Conservation (phyloP, 495 filamentous ascomycete species). For the Hypomontagnella submonticulosa region DNA sequence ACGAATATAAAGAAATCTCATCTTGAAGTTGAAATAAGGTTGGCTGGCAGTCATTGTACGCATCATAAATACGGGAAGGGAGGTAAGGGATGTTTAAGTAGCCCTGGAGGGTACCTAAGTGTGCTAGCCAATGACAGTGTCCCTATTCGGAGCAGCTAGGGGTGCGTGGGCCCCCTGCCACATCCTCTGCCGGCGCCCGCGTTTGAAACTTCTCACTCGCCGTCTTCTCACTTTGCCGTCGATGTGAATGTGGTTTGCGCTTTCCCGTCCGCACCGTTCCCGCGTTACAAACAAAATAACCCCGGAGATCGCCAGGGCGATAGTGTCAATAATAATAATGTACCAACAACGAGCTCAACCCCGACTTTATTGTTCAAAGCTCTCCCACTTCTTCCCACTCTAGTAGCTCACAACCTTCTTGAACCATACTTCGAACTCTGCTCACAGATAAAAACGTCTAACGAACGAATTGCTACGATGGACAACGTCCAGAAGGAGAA, state of each 20-base stretch:
- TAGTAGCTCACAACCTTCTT: neutral
- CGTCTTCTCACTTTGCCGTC: too few relatives aligned
- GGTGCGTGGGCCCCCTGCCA: too few relatives aligned
- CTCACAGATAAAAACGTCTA: too few relatives aligned
- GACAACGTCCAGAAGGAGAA: slow-evolving; percentile 23
- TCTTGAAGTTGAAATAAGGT: slow-evolving; percentile 12
- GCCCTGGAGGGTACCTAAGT: neutral
- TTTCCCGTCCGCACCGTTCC: too few relatives aligned
- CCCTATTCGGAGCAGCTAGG: too few relatives aligned
- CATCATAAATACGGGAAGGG: too few relatives aligned
- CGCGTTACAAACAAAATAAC: too few relatives aligned
- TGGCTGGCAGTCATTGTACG: neutral
- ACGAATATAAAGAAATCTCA: slow-evolving; percentile 12
- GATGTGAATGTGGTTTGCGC: too few relatives aligned
- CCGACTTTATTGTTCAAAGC: slow-evolving; percentile 23
- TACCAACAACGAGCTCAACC: slow-evolving; percentile 21
- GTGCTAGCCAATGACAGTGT: neutral
- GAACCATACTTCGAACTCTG: neutral
- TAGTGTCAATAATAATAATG: slow-evolving; percentile 27
- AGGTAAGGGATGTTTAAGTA: too few relatives aligned
- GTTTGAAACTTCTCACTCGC: too few relatives aligned
- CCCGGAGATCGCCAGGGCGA: too few relatives aligned
- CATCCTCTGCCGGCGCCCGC: too few relatives aligned
- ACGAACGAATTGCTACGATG: slow-evolving; percentile 36
- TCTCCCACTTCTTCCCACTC: slow-evolving; percentile 28